phyloP scores from a whole-genome alignment of 345 rosid genomes.

The Balakata baccata region DNA sequence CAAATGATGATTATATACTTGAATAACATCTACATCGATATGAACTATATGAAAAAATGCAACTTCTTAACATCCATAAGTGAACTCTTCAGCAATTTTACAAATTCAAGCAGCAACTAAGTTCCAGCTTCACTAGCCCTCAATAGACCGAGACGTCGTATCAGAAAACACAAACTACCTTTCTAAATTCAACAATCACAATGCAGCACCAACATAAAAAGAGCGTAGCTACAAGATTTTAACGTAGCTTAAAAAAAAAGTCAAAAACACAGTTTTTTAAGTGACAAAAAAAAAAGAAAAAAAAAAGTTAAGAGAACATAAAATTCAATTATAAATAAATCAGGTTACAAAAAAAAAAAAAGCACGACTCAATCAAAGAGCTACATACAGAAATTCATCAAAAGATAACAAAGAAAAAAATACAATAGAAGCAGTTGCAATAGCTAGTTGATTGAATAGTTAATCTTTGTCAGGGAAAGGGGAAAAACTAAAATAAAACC shows the following conservation, averaged over 20 bases:
- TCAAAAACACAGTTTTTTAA: slow-evolving; percentile 14
- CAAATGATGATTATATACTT: background rate
- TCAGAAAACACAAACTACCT: slow-evolving; percentile 1
- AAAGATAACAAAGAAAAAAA: background rate
- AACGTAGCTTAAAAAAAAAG: slow-evolving; percentile 2
- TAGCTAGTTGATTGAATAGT: slow-evolving; percentile 3
- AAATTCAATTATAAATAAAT: background rate
- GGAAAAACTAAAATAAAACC: background rate
- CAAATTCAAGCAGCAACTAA: slow-evolving; percentile 2
- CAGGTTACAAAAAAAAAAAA: background rate
- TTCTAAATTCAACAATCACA: background rate
- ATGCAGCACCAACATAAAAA: background rate
- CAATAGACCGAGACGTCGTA: background rate
- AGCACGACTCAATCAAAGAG: slow-evolving; percentile 14
- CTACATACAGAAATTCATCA: slow-evolving; percentile 16
- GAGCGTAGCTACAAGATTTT: background rate
- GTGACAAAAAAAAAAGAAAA: background rate
- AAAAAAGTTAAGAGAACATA: slow-evolving; percentile 4
- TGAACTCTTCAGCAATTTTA: slow-evolving; percentile 1
- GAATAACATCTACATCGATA: background rate
- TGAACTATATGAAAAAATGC: background rate
- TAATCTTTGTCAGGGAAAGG: slow-evolving; percentile 2
- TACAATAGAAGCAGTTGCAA: background rate
- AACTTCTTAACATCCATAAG: slow-evolving; percentile 12
- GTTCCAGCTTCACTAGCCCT: background rate